Evolutionary conservation across 352 stramenopile genomes (phyloP), one percentile per base, ranked within the genome.

Genomic region (Plasmopara halstedii): DNA sequence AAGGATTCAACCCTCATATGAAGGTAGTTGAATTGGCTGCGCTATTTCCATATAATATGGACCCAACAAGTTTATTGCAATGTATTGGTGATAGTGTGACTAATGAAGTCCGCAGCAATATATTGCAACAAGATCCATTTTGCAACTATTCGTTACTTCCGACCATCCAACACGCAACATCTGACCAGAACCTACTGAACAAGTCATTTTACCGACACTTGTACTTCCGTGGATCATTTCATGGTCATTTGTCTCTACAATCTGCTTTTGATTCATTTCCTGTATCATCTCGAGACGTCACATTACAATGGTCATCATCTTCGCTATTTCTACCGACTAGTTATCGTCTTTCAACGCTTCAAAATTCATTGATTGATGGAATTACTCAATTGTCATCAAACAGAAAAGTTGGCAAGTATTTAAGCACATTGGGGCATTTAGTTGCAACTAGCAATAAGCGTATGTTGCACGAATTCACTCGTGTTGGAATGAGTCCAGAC

Each of bases 391-490:
- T 92, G 29, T 42, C 64, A 18, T 51, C 74, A 7, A 75, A 71
- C 36, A 68, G 51, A 21, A 35, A 42, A 19, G 56, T 75, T 10
- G 73, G 70, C 11, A 25, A 53, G 6, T 89, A 81, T 33, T 44
- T 92, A n/a, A 45, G 21, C 2, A 33, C 51, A 17, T 45, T 85
- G 20, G 69, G 63, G 22, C 56, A 59, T 22, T 59, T 53, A 18
- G 60, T 66, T 6, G 47, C 58, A 26, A 58, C 44, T 25, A 73
- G 42, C 15, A 72, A 89, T 52, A 73, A 69, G 18, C 73, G 81
- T 22, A 70, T 85, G 5, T 45, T 86, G 23, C 85, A 82, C 52
- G 77, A 92, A 51, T 92, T 83, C 39, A 82, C 67, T 10, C 62
- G 74, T 39, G 60, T 69, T 6, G 81, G 81, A 3, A 88, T 92